Evolutionary conservation across 1,284 basidiomycete species (phyloP).

Genomic region (Phenoliferia sp.): DNA sequence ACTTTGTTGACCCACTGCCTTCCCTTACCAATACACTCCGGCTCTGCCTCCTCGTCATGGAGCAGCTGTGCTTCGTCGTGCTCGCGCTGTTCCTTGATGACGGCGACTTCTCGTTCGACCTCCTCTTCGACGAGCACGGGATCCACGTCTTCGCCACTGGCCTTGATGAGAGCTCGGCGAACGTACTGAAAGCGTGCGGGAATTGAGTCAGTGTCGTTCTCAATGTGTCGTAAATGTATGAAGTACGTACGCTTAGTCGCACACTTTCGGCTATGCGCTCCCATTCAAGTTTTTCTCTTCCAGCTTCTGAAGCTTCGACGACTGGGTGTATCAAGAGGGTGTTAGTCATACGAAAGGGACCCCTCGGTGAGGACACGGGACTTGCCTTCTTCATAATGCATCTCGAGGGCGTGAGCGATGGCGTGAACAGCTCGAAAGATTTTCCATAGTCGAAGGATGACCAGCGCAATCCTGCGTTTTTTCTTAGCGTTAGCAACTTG

Average conservation of each 20-base stretch:
- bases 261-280: constrained; percentile 12
- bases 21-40: background rate
- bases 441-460: constrained; percentile 25
- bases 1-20: background rate
- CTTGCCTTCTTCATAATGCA: constrained; percentile 16
- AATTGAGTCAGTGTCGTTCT: background rate
- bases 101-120: constrained; percentile 7
- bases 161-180: constrained; percentile 6
- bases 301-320: constrained; percentile 11
- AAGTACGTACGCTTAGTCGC: constrained; percentile 7
- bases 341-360: background rate
- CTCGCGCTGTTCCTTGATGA: constrained; percentile 2
- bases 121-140: constrained; percentile 10
- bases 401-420: constrained; percentile 16
- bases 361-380: background rate
- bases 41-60: background rate
- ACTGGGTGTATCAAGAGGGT: constrained; percentile 3
- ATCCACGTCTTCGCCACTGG: constrained; percentile 13
- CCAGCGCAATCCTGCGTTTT: constrained; percentile 13
- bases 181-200: constrained; percentile 2
- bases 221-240: too few relatives aligned
- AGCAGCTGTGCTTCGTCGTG: constrained; percentile 1
- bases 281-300: constrained; percentile 14
- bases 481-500: background rate
- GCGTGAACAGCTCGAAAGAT: constrained; percentile 25